Conservation (phyloP, 148 eudicot species). For the Camellia lanceoleosa region DNA sequence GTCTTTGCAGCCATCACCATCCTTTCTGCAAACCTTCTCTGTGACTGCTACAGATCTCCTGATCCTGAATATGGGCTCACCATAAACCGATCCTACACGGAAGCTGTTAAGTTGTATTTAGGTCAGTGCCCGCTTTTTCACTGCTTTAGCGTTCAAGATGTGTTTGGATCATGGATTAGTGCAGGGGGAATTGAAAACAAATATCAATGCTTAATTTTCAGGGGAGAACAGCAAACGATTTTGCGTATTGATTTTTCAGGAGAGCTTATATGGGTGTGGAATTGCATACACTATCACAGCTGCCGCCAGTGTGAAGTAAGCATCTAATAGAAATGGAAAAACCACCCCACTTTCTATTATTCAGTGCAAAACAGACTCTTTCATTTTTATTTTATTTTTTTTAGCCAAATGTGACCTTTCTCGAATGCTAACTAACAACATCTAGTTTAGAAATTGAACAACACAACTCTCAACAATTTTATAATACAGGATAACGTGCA, state of each 20-base stretch:
- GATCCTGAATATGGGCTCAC: constrained; percentile 36
- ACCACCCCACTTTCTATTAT: neutral
- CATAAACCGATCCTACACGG: constrained; percentile 38
- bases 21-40: constrained; percentile 36
- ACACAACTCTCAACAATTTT: neutral
- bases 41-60: constrained; percentile 40
- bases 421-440: neutral
- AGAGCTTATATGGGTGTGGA: constrained; percentile 22
- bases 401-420: neutral
- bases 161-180: neutral
- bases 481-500: too few species aligned
- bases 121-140: constrained; percentile 22
- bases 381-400: too few species aligned
- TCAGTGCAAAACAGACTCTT: neutral
- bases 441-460: neutral
- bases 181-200: too few species aligned
- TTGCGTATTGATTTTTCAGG: constrained; percentile 10
- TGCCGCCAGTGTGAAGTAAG: constrained; percentile 18
- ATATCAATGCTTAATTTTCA: neutral
- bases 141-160: neutral
- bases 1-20: constrained; percentile 35
- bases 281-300: constrained; percentile 24
- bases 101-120: constrained; percentile 39
- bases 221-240: constrained; percentile 16
- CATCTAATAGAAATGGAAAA: neutral